phyloP scores from a whole-genome alignment of 2,329 filamentous ascomycete species.

The Fusarium mundagurra region DNA sequence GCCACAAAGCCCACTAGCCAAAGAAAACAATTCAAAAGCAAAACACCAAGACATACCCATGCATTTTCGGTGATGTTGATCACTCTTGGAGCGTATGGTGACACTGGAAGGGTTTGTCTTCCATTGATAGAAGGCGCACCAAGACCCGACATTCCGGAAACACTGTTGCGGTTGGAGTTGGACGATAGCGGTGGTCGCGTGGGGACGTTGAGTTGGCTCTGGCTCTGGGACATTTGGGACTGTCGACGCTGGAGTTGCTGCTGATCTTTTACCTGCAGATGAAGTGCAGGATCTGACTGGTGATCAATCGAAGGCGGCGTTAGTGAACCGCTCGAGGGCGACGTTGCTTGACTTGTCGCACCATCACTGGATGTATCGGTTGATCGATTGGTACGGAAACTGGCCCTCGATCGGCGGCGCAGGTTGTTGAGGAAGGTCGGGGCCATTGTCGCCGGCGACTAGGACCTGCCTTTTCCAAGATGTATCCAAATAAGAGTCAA shows the following conservation, averaged over 20 bases:
- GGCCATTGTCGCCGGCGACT: constrained; percentile 56
- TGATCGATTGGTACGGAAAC: constrained; percentile 73
- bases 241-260: constrained; percentile 32
- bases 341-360: constrained; percentile 65
- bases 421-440: constrained; percentile 76
- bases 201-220: constrained; percentile 38
- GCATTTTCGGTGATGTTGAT: constrained; percentile 82
- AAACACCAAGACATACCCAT: constrained; percentile 71
- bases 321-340: constrained; percentile 73
- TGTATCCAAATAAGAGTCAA: constrained; percentile 6
- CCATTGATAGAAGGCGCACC: constrained; percentile 65
- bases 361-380: constrained; percentile 71
- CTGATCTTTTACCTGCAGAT: constrained; percentile 67
- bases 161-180: constrained; percentile 68
- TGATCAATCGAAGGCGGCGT: constrained; percentile 80
- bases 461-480: constrained; percentile 23
- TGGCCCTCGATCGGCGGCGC: constrained; percentile 79
- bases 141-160: constrained; percentile 70
- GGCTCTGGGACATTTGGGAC: constrained; percentile 30
- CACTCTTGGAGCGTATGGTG: constrained; percentile 83
- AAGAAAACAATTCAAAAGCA: constrained; percentile 18
- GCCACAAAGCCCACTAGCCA: constrained; percentile 16
- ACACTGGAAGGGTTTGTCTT: constrained; percentile 69
- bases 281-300: constrained; percentile 70
- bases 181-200: constrained; percentile 52